Evolutionary conservation across 257 asterid genomes (phyloP), one percentile per base, ranked within the genome.

Genomic region (Ophiorrhiza pumila): DNA sequence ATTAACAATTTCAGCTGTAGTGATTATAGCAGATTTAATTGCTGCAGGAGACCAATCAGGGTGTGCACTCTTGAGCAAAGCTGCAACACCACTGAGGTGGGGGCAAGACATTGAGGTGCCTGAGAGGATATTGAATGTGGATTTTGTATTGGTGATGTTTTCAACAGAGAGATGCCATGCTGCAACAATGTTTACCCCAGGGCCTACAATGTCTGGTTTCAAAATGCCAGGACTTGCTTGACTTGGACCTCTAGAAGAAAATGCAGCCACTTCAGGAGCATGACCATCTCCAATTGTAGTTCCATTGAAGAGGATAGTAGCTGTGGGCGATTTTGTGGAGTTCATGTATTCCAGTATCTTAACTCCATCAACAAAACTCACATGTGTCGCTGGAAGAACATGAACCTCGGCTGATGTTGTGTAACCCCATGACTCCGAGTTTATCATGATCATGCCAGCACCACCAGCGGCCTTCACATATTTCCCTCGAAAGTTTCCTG

Each of bases 101-200:
- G 77, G 77, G n/a, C 72, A 74, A 25, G 77, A 27, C 77, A 74
- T 74, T 20, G 77, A 74, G 64, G 77, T 74, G 14, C 77, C 77
- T 18, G 77, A 74, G 0, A 9, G 2, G 17, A 74, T 49, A 34
- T 74, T 74, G 62, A 74, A 74, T 10, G 22, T 64, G 32, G 71
- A 27, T 42, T 50, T 52, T 5, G 71, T 29, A 1, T 27, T 53
- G 34, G 43, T 12, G 11, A 39, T 74, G 45, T 65, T 41, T n/a
- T 74, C 77, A 14, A 74, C 72, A 18, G 72, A 64, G 22, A 20
- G 34, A 74, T 11, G 18, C 77, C 77, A 74, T 52, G 77, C 77
- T 74, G 77, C 77, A 29, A 74, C 46, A 43, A 74, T 74, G 53
- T 53, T 74, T 41, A 74, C 72, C 23, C 77, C 77, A 0, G 77